Conservation (phyloP, 768 basidiomycete species). For the Leccinum rimulosum region DNA sequence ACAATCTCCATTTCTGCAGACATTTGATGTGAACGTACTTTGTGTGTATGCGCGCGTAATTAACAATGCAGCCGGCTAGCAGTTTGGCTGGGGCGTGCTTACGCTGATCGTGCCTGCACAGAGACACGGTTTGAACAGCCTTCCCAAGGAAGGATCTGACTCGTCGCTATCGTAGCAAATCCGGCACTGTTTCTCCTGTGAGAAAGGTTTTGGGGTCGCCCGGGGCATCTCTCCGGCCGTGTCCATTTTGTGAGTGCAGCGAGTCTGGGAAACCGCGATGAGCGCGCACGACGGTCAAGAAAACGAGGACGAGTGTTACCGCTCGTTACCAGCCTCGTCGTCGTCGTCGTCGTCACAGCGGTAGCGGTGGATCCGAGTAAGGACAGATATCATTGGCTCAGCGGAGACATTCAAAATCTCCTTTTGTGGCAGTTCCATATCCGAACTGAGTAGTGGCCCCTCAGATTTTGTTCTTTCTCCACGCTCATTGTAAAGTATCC, state of each 20-base stretch:
- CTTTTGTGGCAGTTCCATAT: neutral
- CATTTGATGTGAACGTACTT: constrained; percentile 82
- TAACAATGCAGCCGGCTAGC: constrained; percentile 11
- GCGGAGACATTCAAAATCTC: neutral
- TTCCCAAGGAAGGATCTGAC: constrained; percentile 60
- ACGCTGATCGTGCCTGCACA: constrained; percentile 76
- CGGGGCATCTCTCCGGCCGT: constrained; percentile 16
- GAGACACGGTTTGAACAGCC: constrained; percentile 71
- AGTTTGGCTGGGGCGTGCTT: constrained; percentile 18
- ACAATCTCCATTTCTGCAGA: constrained; percentile 70
- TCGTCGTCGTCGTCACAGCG: constrained; percentile 1
- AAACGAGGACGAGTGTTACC: constrained; percentile 1
- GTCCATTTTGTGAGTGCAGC: constrained; percentile 6
- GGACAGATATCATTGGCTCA: constrained; percentile 5
- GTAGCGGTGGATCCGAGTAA: constrained; percentile 12
- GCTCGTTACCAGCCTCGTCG: neutral
- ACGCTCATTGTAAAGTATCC: neutral
- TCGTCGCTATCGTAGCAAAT: constrained; percentile 76
- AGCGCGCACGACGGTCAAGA: neutral
- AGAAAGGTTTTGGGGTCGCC: neutral
- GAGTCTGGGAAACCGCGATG: neutral
- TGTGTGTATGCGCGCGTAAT: constrained; percentile 17
- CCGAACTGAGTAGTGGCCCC: neutral
- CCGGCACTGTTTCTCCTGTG: constrained; percentile 68
- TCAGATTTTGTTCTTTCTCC: neutral